Evolutionary conservation across 495 filamentous ascomycete genomes (phyloP), one percentile per base, ranked within the genome.

Genomic region (Pyrenopolyporus hunteri): DNA sequence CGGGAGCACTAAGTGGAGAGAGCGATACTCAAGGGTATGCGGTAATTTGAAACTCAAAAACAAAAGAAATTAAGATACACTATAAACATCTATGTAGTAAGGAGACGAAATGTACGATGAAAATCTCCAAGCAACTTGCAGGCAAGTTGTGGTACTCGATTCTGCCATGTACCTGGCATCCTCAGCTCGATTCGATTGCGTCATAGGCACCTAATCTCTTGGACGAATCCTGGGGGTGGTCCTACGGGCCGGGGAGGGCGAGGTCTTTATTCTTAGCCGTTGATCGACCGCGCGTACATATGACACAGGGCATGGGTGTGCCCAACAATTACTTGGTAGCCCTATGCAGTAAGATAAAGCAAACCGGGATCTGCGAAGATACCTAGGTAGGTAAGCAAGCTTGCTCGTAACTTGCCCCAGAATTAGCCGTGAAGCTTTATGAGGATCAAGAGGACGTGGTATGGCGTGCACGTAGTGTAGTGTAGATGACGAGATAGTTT

Each of bases 11-110:
- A 36, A 42, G 40, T 36, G 33, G 42, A 58, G 42, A 43, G 26
- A 32, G 14, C 35, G 17, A 17, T 29, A 5, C 9, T 4, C 4
- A 29, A 29, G 9, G 26, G 26, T 5, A 4, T 5, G 23, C 43
- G 36, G 58, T 40, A 51, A 25, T 25, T 50, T 52, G 44, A 59
- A 65, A 60, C 51, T 47, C 33, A 54, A 57, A 60, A 52, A 10
- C 28, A 40, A 45, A 54, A 55, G 48, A 35, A 50, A 48, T 43
- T 39, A 29, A 29, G 26, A 4, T 5, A 9, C 4, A 29, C 26
- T 9, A 5, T 29, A 9, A 29, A 9, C 26, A 29, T 26, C n/a
- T 33, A n/a, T n/a, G n/a, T n/a, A n/a, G n/a, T n/a, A n/a, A n/a
- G n/a, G n/a, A n/a, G n/a, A n/a, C n/a, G n/a, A n/a, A n/a, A n/a